Base-by-base conservation (phyloP, 495 filamentous ascomycete species). In the Lasiosphaeriaceae sp. region DNA sequence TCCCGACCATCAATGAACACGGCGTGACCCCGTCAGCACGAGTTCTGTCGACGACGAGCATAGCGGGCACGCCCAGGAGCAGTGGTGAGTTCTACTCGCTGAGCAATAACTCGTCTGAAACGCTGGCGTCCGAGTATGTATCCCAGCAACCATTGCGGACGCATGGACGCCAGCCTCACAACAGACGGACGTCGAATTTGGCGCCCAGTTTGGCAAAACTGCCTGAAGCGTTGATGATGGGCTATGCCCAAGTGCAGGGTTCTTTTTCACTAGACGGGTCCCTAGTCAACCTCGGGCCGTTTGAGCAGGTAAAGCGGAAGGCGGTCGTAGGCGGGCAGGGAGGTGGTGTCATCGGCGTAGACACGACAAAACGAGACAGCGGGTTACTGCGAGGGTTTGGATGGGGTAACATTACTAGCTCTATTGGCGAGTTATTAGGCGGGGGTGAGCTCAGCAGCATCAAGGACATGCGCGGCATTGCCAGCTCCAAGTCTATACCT, bases 221-320 rank as follows among this genome's bases (percentile, higher is more conserved):
- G 58, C 85, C 75, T 12, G 91, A 97, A 72, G 83, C 87, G 16
- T 72, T 98, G 51, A 92, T 98, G 85, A 97, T 98, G 94, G 94
- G 92, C 11, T 98, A 96, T 74, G 95, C 88, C 5, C 93, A 98
- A 67, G 82, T 97, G n/a, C 86, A 87, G 64, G 94, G 95, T 17
- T 88, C 89, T 0, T 98, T 97, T 60, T 90, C 86, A 0, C 72
- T 97, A 7, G 94, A 98, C 68, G 91, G 92, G 0, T 96, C 95
- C 6, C 75, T 98, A 34, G 82, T 97, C 52, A 91, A 96, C 59
- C 86, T 94, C 37, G 86, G 84, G 2, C 90, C 86, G 3, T 98
- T 98, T 61, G 95, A 98, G 66, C 90, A 95, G 54, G 90, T 97
- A 24, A 98, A 97, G 68, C 78, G 93, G 43, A 96, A 95, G 69